Base-by-base conservation (phyloP, 495 filamentous ascomycete genomes). In the Penicillium canescens region DNA sequence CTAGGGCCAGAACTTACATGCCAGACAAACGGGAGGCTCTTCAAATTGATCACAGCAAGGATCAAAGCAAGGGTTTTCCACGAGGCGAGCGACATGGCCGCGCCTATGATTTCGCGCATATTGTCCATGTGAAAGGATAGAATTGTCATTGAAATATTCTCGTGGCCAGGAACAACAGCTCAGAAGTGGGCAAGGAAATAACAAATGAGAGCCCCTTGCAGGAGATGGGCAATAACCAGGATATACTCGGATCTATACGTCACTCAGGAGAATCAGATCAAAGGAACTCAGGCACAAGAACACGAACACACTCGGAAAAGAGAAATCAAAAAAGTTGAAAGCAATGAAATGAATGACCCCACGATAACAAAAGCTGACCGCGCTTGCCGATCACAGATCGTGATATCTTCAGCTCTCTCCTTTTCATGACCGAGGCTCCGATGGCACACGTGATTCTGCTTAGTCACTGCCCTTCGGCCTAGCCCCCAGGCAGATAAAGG, bases 1-100 rank as follows among this genome's bases (percentile, higher is more conserved):
- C 28, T 10, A 18, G 33, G 42, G 11, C 3, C 5, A 37, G 14
- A 21, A 79, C 83, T 52, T 76, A 86, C 82, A 69, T 87, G 85
- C 85, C 85, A 88, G 26, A 75, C 67, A 8, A 82, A 71, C 3
- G 85, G 85, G 28, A 87, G 65, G 44, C 70, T 82, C 66, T 88
- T 88, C 45, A 86, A 47, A 55, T 88, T 88, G 38, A 79, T 51
- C 0, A 87, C 44, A 1, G 79, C 80, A 35, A 87, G 68, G 10
- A 83, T 10, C 35, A 87, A 57, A 4, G 78, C 75, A 0, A 86
- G 59, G 0, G 75, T 69, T 47, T 71, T 75, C 85, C 85, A 88
- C 12, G 74, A 72, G 7, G 65, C 54, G 23, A 74, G 52, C 28
- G 69, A 57, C 10, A 61, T 60, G 31, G 67, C 38, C 13, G 40